A percentile compares a stretch with the other conserved stretches of the same genome.
phyloP scores from a whole-genome alignment of 352 stramenopile genomes.

The Phytophthora capsici region DNA sequence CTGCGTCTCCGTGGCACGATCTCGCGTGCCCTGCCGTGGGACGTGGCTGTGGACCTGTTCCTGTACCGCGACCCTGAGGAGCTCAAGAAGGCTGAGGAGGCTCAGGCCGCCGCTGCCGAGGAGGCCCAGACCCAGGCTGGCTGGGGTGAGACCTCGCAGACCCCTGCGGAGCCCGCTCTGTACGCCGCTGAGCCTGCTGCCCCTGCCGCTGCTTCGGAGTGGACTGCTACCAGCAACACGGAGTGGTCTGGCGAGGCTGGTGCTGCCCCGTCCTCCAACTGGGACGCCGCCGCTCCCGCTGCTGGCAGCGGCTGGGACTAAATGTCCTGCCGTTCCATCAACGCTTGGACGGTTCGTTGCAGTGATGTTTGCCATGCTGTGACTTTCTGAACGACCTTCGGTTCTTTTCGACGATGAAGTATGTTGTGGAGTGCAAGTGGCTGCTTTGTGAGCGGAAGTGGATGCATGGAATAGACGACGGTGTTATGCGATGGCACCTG shows the following conservation, averaged over 20 bases:
- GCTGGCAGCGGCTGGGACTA: conserved; percentile 84
- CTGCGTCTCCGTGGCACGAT: conserved; percentile 97
- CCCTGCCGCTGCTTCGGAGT: conserved; percentile 66
- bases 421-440: conserved; percentile 12
- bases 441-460: conserved; percentile 26
- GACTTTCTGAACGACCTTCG: conserved; percentile 20
- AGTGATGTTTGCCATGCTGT: conserved; percentile 18
- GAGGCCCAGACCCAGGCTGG: conserved; percentile 70
- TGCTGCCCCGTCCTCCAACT: conserved; percentile 48
- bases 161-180: conserved; percentile 56
- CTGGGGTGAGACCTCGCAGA: conserved; percentile 73
- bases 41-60: conserved; percentile 99
- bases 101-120: conserved; percentile 88
- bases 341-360: conserved; percentile 23
- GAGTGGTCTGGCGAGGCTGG: conserved; percentile 85
- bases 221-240: conserved; percentile 63
- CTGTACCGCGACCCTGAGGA: conserved; percentile 99
- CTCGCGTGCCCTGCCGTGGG: conserved; percentile 95
- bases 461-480: conserved; percentile 93
- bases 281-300: conserved; percentile 58
- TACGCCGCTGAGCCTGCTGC: conserved; percentile 59
- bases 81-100: conserved; percentile 99
- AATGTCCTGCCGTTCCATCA: conserved; percentile 26
- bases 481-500: conserved; percentile 93
- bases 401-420: conserved; percentile 45